Conservation (phyloP, 2,329 filamentous ascomycete genomes). For the Fusarium fujikuroi region DNA sequence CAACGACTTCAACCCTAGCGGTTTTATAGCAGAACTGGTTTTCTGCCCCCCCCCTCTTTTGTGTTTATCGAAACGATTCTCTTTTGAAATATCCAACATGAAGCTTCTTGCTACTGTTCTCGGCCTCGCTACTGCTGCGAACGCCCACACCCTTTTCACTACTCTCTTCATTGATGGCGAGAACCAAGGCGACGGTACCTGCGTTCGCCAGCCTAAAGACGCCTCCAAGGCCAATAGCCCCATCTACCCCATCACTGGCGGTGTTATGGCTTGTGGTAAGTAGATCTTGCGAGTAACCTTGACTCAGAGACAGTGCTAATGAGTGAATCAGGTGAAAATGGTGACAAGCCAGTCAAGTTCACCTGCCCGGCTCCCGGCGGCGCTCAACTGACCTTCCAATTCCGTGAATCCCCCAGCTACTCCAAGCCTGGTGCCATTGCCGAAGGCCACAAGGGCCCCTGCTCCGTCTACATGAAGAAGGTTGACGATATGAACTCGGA, state of each 20-base stretch:
- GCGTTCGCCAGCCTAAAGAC: slow-evolving; percentile 72
- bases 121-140: slow-evolving; percentile 52
- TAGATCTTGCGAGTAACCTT: neutral
- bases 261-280: slow-evolving; percentile 78
- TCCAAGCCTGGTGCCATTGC: slow-evolving; percentile 67
- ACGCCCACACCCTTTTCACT: slow-evolving; percentile 71
- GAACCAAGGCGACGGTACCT: slow-evolving; percentile 76
- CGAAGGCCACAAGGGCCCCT: slow-evolving; percentile 72
- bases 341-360: slow-evolving; percentile 57
- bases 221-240: slow-evolving; percentile 65
- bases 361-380: slow-evolving; percentile 62
- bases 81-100: slow-evolving; percentile 52
- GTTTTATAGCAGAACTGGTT: slow-evolving; percentile 40
- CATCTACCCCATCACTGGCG: slow-evolving; percentile 65
- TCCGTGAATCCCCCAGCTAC: slow-evolving; percentile 69
- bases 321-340: slow-evolving; percentile 53
- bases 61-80: neutral
- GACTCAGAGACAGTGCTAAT: neutral
- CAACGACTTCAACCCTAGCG: slow-evolving; percentile 33
- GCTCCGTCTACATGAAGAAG: slow-evolving; percentile 79
- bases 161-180: slow-evolving; percentile 70
- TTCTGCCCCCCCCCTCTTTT: slow-evolving; percentile 25
- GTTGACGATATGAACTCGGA: slow-evolving; percentile 65
- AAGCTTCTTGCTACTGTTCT: slow-evolving; percentile 48
- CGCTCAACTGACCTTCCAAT: slow-evolving; percentile 72